Percentiles rank a stretch among this genome's conserved stretches.
Evolutionary conservation across 352 stramenopile species (phyloP).

Genomic region (Plasmopara muralis): DNA sequence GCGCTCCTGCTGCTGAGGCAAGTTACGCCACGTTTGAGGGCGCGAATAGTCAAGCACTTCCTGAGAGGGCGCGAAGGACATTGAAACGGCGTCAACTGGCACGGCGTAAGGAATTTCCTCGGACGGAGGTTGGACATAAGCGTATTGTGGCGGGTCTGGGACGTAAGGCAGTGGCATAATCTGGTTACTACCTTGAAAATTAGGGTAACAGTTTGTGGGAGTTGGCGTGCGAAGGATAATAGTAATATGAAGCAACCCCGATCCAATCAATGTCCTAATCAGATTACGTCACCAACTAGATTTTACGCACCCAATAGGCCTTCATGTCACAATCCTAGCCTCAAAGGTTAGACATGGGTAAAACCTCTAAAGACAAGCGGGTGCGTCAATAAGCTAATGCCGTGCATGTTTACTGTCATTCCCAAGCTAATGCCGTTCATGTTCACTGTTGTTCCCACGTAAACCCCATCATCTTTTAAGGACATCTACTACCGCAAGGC

Average conservation of each 20-base stretch:
- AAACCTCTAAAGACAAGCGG: constrained; percentile 89
- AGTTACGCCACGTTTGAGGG: constrained; percentile 36
- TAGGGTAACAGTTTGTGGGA: constrained; percentile 14
- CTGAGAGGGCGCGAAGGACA: constrained; percentile 6
- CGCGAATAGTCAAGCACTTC: constrained; percentile 30
- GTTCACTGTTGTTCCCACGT: too few species aligned
- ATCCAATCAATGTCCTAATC: too few species aligned
- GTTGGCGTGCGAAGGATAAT: neutral
- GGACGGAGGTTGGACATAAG: constrained; percentile 8
- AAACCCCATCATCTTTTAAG: constrained; percentile 14
- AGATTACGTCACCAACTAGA: neutral
- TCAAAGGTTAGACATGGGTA: constrained; percentile 47
- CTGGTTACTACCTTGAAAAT: constrained; percentile 13
- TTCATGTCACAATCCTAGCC: too few species aligned
- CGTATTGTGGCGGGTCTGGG: constrained; percentile 14
- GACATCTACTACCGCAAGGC: constrained; percentile 92
- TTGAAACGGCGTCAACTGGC: constrained; percentile 11
- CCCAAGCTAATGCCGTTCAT: too few species aligned
- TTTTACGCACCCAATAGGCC: neutral
- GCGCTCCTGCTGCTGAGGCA: constrained; percentile 28
- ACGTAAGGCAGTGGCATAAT: constrained; percentile 11
- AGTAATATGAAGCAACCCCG: too few species aligned
- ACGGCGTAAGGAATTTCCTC: constrained; percentile 22
- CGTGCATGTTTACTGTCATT: too few species aligned
- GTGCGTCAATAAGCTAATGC: constrained; percentile 28